phyloP scores from a whole-genome alignment of 805 yeast genomes.

The Isabelozyma pseudorhagii region DNA sequence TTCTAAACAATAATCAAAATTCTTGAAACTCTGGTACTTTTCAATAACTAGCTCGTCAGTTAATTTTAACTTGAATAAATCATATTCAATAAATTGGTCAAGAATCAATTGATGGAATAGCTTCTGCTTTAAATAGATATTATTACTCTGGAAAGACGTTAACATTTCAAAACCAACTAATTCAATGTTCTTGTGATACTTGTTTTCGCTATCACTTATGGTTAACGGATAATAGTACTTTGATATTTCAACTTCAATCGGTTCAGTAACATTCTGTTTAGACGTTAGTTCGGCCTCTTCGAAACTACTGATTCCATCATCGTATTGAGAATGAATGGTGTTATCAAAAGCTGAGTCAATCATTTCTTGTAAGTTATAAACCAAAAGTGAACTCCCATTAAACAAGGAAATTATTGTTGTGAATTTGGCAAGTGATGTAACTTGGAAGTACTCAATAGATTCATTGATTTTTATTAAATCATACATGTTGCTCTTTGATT shows the following conservation, averaged over 20 bases:
- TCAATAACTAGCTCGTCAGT: slow-evolving; percentile 17
- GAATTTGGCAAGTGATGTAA: slow-evolving; percentile 14
- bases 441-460: slow-evolving; percentile 30
- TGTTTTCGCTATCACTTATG: slow-evolving; percentile 8
- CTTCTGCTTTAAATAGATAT: slow-evolving; percentile 27
- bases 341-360: slow-evolving; percentile 18
- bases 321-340: slow-evolving; percentile 7
- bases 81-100: slow-evolving; percentile 46
- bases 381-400: slow-evolving; percentile 35
- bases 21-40: slow-evolving; percentile 38
- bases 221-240: slow-evolving; percentile 24
- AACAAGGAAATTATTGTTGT: slow-evolving; percentile 25
- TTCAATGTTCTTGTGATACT: slow-evolving; percentile 27
- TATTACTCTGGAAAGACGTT: slow-evolving; percentile 21
- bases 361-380: slow-evolving; percentile 23
- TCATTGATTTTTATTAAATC: slow-evolving; percentile 28
- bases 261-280: slow-evolving; percentile 11
- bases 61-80: slow-evolving; percentile 21
- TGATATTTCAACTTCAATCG: slow-evolving; percentile 23
- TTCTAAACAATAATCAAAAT: slow-evolving; percentile 49
- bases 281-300: slow-evolving; percentile 1
- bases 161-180: slow-evolving; percentile 42
- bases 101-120: slow-evolving; percentile 42
- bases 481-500: slow-evolving; percentile 24
- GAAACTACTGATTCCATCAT: slow-evolving; percentile 14